Percentiles rank a stretch among this genome's conserved stretches.
phyloP scores from a whole-genome alignment of 2,329 filamentous ascomycete genomes.

The Neoascochyta sp. region DNA sequence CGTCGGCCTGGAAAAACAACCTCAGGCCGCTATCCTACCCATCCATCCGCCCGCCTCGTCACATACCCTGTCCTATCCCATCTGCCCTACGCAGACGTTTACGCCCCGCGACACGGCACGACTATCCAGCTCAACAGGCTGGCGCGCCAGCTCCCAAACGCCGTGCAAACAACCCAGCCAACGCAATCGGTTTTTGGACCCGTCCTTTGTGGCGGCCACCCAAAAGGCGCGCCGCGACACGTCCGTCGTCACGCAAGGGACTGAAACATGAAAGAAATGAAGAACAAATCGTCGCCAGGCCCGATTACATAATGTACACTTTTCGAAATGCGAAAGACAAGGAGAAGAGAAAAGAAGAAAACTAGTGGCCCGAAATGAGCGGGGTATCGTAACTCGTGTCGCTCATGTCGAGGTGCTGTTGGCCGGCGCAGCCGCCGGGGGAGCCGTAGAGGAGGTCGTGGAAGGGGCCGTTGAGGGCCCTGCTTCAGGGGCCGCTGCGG shows the following conservation, averaged over 20 bases:
- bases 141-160: too few relatives aligned
- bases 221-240: constrained; percentile 8
- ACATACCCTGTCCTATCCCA: too few relatives aligned
- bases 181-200: constrained; percentile 8
- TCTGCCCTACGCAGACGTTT: too few relatives aligned
- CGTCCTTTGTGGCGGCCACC: constrained; percentile 5
- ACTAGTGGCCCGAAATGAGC: constrained; percentile 15
- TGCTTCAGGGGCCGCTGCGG: too few relatives aligned
- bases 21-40: constrained; percentile 12
- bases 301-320: constrained; percentile 38
- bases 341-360: constrained; percentile 11
- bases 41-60: constrained; percentile 6
- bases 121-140: too few relatives aligned
- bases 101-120: too few relatives aligned
- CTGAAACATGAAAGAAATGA: constrained; percentile 7
- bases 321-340: constrained; percentile 5
- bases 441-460: constrained; percentile 6
- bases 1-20: constrained; percentile 4
- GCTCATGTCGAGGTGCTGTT: constrained; percentile 25
- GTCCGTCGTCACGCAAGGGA: too few relatives aligned
- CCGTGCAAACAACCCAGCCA: too few relatives aligned
- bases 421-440: too few relatives aligned
- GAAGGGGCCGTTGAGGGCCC: constrained; percentile 4
- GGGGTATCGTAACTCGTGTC: constrained; percentile 24
- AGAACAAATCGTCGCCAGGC: constrained; percentile 5